phyloP scores from a whole-genome alignment of 2,329 filamentous ascomycete genomes.

The Aureobasidium namibiae region DNA sequence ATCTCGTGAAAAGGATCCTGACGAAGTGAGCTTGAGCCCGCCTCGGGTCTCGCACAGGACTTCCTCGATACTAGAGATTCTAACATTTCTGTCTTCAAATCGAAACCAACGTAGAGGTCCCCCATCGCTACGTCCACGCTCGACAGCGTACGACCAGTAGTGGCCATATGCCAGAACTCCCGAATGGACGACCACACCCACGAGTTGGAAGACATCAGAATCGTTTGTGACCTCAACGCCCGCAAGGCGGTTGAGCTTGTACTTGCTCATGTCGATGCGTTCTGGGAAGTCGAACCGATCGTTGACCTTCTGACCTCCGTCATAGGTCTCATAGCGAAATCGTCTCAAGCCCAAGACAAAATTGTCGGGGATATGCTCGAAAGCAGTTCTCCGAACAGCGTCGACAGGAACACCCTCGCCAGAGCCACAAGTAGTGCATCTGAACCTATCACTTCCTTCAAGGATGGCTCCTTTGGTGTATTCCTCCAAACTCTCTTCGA shows the following conservation, averaged over 20 bases:
- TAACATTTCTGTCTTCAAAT: slow-evolving; percentile 87
- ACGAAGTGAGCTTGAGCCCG: slow-evolving; percentile 48
- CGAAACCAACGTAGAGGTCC: slow-evolving; percentile 59
- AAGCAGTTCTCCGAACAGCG: slow-evolving; percentile 84
- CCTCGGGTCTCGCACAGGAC: slow-evolving; percentile 70
- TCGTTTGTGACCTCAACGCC: slow-evolving; percentile 47
- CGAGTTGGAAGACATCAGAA: slow-evolving; percentile 80
- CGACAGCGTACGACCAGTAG: slow-evolving; percentile 81
- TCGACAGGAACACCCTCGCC: slow-evolving; percentile 56
- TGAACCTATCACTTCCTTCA: slow-evolving; percentile 97
- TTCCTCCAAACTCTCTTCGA: slow-evolving; percentile 84
- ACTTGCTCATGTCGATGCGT: slow-evolving; percentile 77
- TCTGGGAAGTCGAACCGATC: slow-evolving; percentile 85
- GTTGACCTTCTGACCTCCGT: slow-evolving; percentile 82
- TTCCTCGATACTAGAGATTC: slow-evolving; percentile 61
- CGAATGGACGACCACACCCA: slow-evolving; percentile 89
- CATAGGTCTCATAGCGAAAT: slow-evolving; percentile 73
- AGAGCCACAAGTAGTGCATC: slow-evolving; percentile 79
- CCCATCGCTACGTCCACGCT: background rate
- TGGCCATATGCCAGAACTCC: slow-evolving; percentile 91
- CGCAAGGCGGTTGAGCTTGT: slow-evolving; percentile 77
- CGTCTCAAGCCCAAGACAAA: slow-evolving; percentile 91
- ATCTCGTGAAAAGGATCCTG: slow-evolving; percentile 41
- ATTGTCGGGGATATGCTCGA: slow-evolving; percentile 89
- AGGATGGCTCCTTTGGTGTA: slow-evolving; percentile 95